Base-by-base conservation (phyloP, 2,329 filamentous ascomycete species). In the Cytospora piceicola region DNA sequence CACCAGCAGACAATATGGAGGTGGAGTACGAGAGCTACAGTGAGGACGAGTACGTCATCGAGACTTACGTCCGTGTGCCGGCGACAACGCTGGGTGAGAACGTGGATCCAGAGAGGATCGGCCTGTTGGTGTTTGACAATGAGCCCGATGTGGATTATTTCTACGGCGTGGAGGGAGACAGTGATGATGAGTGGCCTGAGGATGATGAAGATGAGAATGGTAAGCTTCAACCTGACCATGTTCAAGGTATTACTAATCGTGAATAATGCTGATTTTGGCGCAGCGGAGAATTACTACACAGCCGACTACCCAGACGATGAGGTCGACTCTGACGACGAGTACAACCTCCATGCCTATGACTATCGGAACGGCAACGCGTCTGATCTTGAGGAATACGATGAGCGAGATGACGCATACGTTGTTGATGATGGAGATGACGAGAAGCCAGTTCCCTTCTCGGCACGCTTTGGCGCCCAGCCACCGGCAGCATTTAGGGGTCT, bases 261-360 rank as follows among this genome's bases (percentile, higher is more conserved):
- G 42, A 20, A 24, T 49, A 3, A n/a, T 57, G 30, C 12, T 68
- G 27, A 72, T 71, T 34, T 12, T 1, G 8, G 39, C 52, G n/a
- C 67, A 88, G 89, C 91, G 42, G 91, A 94, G 74, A 90, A 92
- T 72, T 88, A 92, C 76, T 93, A 93, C 73, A 87, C 88, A 4
- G 89, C 90, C 62, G 91, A 94, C 74, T 94, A 94, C 70, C 91
- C 91, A 0, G 91, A 94, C 68, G 90, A 94, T 62, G 91, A 94
- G 74, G 83, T 93, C 17, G 88, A 87, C 54, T 89, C 87, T 20
- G 90, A 93, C 70, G 88, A 90, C 69, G 88, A 90, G 74, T 85
- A 82, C 68, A 84, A 81, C 53, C 79, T 80, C 12, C 82, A 86
- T 63, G 74, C 85, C 1, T 88, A 88, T 72, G 76, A 79, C 39